phyloP scores from a whole-genome alignment of 2,329 filamentous ascomycete species.

The Fusarium armeniacum region DNA sequence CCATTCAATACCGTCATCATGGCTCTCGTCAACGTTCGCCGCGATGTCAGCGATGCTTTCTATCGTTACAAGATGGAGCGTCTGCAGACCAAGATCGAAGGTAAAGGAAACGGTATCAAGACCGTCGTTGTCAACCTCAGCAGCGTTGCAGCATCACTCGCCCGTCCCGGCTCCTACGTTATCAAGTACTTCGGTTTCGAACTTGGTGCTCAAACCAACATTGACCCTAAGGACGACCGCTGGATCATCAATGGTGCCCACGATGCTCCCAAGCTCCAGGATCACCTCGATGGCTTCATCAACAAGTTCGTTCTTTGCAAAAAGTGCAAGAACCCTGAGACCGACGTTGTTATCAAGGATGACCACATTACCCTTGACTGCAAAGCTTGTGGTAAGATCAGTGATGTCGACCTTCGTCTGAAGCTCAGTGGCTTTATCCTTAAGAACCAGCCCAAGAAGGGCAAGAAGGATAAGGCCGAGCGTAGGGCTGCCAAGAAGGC shows the following conservation, averaged over 20 bases:
- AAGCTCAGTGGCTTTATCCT: slow-evolving; percentile 98
- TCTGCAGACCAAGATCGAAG: slow-evolving; percentile 98
- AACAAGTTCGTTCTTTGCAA: slow-evolving; percentile 99
- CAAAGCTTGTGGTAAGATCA: slow-evolving; percentile 97
- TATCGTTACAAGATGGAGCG: slow-evolving; percentile 99
- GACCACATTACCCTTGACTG: slow-evolving; percentile 93
- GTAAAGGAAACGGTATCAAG: slow-evolving; percentile 99
- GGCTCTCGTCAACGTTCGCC: slow-evolving; percentile 98
- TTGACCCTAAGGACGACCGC: slow-evolving; percentile 95
- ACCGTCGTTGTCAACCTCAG: slow-evolving; percentile 96
- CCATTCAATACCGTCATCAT: slow-evolving; percentile 73
- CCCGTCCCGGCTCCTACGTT: slow-evolving; percentile 91
- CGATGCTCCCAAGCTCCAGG: slow-evolving; percentile 94
- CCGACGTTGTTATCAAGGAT: slow-evolving; percentile 94
- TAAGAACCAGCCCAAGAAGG: slow-evolving; percentile 93
- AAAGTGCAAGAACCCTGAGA: slow-evolving; percentile 99
- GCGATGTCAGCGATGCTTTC: slow-evolving; percentile 98
- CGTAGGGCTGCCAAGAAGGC: slow-evolving; percentile 92
- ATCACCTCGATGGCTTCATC: slow-evolving; percentile 98
- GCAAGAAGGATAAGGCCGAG: slow-evolving; percentile 96
- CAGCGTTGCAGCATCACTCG: slow-evolving; percentile 92
- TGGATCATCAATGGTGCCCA: slow-evolving; percentile 99
- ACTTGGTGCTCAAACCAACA: slow-evolving; percentile 98
- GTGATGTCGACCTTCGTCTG: slow-evolving; percentile 90
- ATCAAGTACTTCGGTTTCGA: slow-evolving; percentile 99